These are phyloP conservation scores for Candida sakaeoensis DNA, from an alignment of 805 yeast genomes.

Conservation along the genomic window DNA sequence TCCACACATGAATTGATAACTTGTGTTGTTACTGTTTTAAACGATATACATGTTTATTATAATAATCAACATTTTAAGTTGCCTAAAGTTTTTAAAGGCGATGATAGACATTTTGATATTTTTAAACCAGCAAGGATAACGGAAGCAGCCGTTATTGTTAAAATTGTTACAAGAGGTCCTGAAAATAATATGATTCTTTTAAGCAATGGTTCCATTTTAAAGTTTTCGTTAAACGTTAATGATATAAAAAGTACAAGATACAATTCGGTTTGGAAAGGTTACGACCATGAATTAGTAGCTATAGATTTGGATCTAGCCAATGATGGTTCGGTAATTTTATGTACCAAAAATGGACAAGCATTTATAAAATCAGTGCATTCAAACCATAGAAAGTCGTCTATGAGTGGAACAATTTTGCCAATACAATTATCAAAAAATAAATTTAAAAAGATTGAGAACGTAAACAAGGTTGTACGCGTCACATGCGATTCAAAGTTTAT, in stretches of 20 bases:
- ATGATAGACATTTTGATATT: slow-evolving; percentile 45
- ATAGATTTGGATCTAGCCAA: slow-evolving; percentile 63
- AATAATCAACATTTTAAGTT: slow-evolving; percentile 54
- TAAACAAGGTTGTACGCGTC: slow-evolving; percentile 62
- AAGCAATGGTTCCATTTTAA: slow-evolving; percentile 57
- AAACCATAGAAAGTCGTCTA: slow-evolving; percentile 27
- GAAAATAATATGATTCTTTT: slow-evolving; percentile 47
- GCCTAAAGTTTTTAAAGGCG: slow-evolving; percentile 34
- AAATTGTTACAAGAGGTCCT: slow-evolving; percentile 33
- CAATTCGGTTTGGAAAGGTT: slow-evolving; percentile 58
- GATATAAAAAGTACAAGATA: slow-evolving; percentile 43
- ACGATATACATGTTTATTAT: slow-evolving; percentile 61
- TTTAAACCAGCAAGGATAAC: slow-evolving; percentile 54
- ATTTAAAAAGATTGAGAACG: slow-evolving; percentile 48
- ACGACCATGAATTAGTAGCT: slow-evolving; percentile 52
- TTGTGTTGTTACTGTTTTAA: slow-evolving; percentile 51
- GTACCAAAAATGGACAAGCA: slow-evolving; percentile 68
- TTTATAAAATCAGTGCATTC: slow-evolving; percentile 39
- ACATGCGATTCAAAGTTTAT: slow-evolving; percentile 61
- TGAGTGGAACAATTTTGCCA: slow-evolving; percentile 27
- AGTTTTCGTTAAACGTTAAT: slow-evolving; percentile 22
- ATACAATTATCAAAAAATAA: slow-evolving; percentile 37
- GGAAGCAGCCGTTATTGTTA: slow-evolving; percentile 30
- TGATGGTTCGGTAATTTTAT: slow-evolving; percentile 66
- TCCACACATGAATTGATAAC: slow-evolving; percentile 69